Evolutionary conservation across 352 stramenopile species (phyloP).

Genomic region (Globisporangium takayamanum): DNA sequence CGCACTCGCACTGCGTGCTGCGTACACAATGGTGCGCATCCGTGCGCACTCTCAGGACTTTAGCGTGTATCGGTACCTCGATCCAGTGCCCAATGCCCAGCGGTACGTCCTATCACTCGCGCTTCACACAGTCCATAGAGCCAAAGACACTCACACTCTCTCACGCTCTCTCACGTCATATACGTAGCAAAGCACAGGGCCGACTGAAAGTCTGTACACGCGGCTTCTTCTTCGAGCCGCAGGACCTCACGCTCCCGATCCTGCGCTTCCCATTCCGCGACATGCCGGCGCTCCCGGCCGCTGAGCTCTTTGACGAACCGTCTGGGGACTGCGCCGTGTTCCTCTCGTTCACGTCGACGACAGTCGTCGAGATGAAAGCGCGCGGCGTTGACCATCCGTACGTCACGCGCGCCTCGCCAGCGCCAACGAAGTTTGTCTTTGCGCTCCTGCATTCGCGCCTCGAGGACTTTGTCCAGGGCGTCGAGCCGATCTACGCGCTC

Average conservation of each 20-base stretch:
- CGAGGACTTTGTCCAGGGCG: slow-evolving; percentile 66
- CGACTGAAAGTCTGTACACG: slow-evolving; percentile 86
- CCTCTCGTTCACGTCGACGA: slow-evolving; percentile 6
- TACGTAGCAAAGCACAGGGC: slow-evolving; percentile 56
- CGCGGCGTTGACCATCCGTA: slow-evolving; percentile 80
- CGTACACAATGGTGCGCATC: background rate
- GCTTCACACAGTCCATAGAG: background rate
- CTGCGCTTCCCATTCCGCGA: slow-evolving; percentile 85
- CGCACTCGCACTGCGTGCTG: background rate
- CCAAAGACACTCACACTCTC: background rate
- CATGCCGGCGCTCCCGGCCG: slow-evolving; percentile 54
- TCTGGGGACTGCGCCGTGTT: slow-evolving; percentile 1
- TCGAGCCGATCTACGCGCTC: slow-evolving; percentile 62
- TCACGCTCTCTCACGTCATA: background rate
- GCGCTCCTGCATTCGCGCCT: slow-evolving; percentile 79
- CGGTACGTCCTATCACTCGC: slow-evolving; percentile 24
- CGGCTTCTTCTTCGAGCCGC: slow-evolving; percentile 90
- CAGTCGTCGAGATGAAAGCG: slow-evolving; percentile 83
- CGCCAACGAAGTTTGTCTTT: slow-evolving; percentile 76
- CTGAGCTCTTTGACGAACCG: slow-evolving; percentile 34
- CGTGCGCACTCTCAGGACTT: slow-evolving; percentile 49
- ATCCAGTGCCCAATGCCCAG: slow-evolving; percentile 40
- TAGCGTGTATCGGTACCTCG: slow-evolving; percentile 72
- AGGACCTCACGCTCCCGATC: slow-evolving; percentile 74
- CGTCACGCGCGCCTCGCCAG: slow-evolving; percentile 29